phyloP scores from a whole-genome alignment of 208 protist species.

The Leishmania mexicana region DNA sequence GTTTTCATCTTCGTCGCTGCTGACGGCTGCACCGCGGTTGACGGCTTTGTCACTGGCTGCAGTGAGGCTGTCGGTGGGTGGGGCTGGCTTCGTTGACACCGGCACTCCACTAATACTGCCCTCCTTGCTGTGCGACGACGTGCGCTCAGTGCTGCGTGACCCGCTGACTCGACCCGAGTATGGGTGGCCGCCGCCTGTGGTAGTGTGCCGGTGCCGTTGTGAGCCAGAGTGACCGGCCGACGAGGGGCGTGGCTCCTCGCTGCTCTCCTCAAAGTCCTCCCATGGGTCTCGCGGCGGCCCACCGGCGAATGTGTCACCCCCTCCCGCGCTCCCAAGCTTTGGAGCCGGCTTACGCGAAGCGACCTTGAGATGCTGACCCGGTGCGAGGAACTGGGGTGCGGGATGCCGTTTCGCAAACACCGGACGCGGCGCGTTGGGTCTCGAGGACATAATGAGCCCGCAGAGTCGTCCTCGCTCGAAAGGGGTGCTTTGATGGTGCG shows the following conservation, averaged over 20 bases:
- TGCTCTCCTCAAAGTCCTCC: conserved; percentile 13
- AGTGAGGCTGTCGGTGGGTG: neutral
- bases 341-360: conserved; percentile 20
- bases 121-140: neutral
- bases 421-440: conserved; percentile 8
- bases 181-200: conserved; percentile 9
- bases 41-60: neutral
- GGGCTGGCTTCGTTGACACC: neutral
- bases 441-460: neutral
- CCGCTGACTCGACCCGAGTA: conserved; percentile 8
- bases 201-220: neutral
- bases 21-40: neutral
- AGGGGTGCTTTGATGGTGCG: neutral
- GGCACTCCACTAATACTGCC: neutral
- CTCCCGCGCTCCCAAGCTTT: neutral
- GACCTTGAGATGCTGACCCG: conserved; percentile 32
- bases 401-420: conserved; percentile 16
- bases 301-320: neutral
- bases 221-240: neutral
- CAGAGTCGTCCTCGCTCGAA: neutral
- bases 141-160: conserved; percentile 6
- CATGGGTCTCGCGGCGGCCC: conserved; percentile 28
- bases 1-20: neutral
- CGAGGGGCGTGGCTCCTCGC: neutral
- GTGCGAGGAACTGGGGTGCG: conserved; percentile 23